Conservation (phyloP, 768 basidiomycete species). For the Lactifluus hygrophoroides region DNA sequence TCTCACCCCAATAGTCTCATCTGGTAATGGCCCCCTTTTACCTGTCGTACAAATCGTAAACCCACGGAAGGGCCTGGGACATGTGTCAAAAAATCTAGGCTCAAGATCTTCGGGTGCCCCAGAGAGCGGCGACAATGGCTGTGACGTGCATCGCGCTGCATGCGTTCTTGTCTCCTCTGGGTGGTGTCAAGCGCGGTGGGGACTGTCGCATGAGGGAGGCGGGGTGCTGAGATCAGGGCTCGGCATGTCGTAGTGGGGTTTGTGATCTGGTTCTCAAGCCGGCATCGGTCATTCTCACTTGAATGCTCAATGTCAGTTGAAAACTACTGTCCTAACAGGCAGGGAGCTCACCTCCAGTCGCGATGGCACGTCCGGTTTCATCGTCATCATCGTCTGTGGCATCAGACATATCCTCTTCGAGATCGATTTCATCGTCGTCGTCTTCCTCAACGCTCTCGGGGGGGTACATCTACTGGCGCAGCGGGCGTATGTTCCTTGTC, state of each 20-base stretch:
- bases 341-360: conserved; percentile 41
- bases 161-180: conserved; percentile 19
- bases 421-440: conserved; percentile 35
- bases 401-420: conserved; percentile 31
- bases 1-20: too few relatives aligned
- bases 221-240: too few relatives aligned
- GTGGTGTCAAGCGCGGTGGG: too few relatives aligned
- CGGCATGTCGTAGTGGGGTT: too few relatives aligned
- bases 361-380: conserved; percentile 44
- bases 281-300: too few relatives aligned
- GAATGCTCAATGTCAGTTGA: too few relatives aligned
- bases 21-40: too few relatives aligned
- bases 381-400: conserved; percentile 39
- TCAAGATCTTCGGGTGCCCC: conserved; percentile 23
- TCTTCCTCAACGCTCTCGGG: conserved; percentile 41
- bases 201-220: too few relatives aligned
- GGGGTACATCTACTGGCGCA: conserved; percentile 27
- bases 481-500: conserved; percentile 27
- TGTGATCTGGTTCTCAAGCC: too few relatives aligned
- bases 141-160: conserved; percentile 27
- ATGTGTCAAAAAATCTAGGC: conserved; percentile 23
- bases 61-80: conserved; percentile 59
- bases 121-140: conserved; percentile 31
- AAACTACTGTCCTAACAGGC: too few relatives aligned
- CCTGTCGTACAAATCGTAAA: conserved; percentile 70